A percentile compares a stretch with the other conserved stretches of the same genome.
Evolutionary conservation across 768 basidiomycete species (phyloP).

Genomic region (Hericium rajendrae): DNA sequence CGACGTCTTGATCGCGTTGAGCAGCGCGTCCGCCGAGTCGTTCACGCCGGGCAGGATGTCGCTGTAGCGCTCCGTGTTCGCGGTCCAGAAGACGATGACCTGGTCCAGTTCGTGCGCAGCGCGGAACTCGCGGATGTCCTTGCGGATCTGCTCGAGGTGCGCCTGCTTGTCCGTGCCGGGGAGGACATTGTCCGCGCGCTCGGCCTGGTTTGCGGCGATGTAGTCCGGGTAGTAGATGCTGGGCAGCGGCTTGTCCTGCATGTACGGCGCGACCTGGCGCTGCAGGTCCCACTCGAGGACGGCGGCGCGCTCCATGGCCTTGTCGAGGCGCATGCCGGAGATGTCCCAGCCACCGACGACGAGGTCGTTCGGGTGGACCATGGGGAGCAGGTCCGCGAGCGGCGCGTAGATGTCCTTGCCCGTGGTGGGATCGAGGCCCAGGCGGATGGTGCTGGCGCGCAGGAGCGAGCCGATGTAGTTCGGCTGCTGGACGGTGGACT

Average conservation of each 20-base stretch:
- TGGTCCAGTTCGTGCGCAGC: conserved; percentile 71
- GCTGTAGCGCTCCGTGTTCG: conserved; percentile 96
- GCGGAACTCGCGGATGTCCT: conserved; percentile 95
- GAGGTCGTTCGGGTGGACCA: conserved; percentile 97
- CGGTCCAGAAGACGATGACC: conserved; percentile 95
- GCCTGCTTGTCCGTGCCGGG: conserved; percentile 79
- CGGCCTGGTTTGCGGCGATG: conserved; percentile 96
- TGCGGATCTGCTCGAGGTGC: conserved; percentile 86
- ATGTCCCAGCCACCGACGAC: conserved; percentile 99
- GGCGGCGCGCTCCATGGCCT: conserved; percentile 87
- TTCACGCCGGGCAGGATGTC: conserved; percentile 92
- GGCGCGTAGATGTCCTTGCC: conserved; percentile 92
- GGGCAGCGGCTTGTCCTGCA: conserved; percentile 78
- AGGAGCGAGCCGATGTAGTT: conserved; percentile 98
- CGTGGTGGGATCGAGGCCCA: conserved; percentile 63
- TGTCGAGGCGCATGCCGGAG: conserved; percentile 72
- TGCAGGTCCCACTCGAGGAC: conserved; percentile 96
- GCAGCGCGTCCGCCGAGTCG: conserved; percentile 84
- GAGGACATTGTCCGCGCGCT: conserved; percentile 89
- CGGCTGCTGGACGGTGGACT: conserved; percentile 83
- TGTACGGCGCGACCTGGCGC: conserved; percentile 83
- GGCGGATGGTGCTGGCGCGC: conserved; percentile 88
- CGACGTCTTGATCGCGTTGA: conserved; percentile 70
- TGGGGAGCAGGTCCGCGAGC: conserved; percentile 85
- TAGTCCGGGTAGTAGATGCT: conserved; percentile 97